Percentiles rank a stretch among this genome's conserved stretches.
Conservation (phyloP, 371 early-diverging fungal species). For the Neoconidiobolus thromboides region DNA sequence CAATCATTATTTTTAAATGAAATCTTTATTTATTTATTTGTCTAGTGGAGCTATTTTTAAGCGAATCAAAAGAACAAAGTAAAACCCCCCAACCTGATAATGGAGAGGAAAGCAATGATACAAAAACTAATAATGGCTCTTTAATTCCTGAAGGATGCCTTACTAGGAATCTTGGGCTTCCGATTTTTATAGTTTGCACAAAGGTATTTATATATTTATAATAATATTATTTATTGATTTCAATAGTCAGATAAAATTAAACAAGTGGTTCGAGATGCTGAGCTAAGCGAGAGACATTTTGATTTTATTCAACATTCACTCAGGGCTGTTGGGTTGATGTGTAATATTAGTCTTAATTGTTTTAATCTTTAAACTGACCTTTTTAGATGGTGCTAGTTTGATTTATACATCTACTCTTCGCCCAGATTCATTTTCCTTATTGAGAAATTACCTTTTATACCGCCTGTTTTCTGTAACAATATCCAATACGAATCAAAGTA, state of each 20-base stretch:
- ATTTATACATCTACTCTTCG: slow-evolving; percentile 72
- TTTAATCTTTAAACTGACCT: background rate
- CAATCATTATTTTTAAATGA: background rate
- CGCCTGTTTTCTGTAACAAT: slow-evolving; percentile 25
- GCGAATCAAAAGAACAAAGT: slow-evolving; percentile 33
- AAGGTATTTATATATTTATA: slow-evolving; percentile 35
- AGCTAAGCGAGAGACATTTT: slow-evolving; percentile 79
- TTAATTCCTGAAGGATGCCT: slow-evolving; percentile 55
- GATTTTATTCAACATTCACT: slow-evolving; percentile 88
- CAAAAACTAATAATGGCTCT: slow-evolving; percentile 10
- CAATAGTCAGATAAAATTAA: slow-evolving; percentile 56
- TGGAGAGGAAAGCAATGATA: slow-evolving; percentile 9
- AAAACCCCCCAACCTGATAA: slow-evolving; percentile 18
- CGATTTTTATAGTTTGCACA: slow-evolving; percentile 69
- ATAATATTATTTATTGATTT: background rate
- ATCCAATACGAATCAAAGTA: background rate
- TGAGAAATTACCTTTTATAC: slow-evolving; percentile 70
- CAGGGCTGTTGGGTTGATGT: slow-evolving; percentile 76
- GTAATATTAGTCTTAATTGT: slow-evolving; percentile 23
- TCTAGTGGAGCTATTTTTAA: slow-evolving; percentile 10
- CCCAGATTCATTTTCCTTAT: slow-evolving; percentile 49
- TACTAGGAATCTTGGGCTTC: slow-evolving; percentile 70
- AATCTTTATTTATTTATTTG: background rate
- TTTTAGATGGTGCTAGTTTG: slow-evolving; percentile 71
- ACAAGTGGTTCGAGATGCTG: slow-evolving; percentile 57